Base-by-base conservation (phyloP, 2,329 filamentous ascomycete genomes). In the Helotiales sp. region DNA sequence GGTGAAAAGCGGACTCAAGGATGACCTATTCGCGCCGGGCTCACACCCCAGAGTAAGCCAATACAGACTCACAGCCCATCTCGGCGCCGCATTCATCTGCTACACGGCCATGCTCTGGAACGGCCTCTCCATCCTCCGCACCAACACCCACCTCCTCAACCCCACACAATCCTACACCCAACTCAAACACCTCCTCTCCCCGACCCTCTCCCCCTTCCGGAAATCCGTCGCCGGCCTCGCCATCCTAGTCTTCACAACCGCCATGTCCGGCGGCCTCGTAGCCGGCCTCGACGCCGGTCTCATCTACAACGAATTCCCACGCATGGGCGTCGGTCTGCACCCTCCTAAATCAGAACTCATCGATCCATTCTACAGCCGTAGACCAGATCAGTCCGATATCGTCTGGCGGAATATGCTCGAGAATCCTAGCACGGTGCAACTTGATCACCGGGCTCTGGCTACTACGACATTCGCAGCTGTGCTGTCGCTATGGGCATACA, bases 251-350 rank as follows among this genome's bases (percentile, higher is more conserved):
- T 98, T 97, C 80, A 84, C 86, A 37, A 99, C 96, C 3, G 93
- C 92, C 76, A 92, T 99, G 87, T 97, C 96, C 3, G 96, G 95
- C 63, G 95, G 90, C 5, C 86, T 99, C 2, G 96, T 99, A 34
- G 96, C 96, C 6, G 96, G 96, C 34, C 89, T 99, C 15, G 96
- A 99, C 77, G 96, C 96, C 8, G 96, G 96, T 8, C 85, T 99
- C 65, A 98, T 99, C 80, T 99, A 99, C 84, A 99, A 99, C 79
- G 93, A 99, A 80, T 98, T 99, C 79, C 96, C 96, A 6, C 92
- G 87, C 80, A 99, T 99, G 96, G 96, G 96, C 8, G 80, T 88
- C 3, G 93, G 93, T 11, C 82, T 97, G 24, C 85, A 93, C 0
- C 95, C 95, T 1, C 95, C 95, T 0, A 88, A 86, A 76, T 85